Evolutionary conservation across 768 basidiomycete species (phyloP).

Genomic region (Lentinus brumalis): DNA sequence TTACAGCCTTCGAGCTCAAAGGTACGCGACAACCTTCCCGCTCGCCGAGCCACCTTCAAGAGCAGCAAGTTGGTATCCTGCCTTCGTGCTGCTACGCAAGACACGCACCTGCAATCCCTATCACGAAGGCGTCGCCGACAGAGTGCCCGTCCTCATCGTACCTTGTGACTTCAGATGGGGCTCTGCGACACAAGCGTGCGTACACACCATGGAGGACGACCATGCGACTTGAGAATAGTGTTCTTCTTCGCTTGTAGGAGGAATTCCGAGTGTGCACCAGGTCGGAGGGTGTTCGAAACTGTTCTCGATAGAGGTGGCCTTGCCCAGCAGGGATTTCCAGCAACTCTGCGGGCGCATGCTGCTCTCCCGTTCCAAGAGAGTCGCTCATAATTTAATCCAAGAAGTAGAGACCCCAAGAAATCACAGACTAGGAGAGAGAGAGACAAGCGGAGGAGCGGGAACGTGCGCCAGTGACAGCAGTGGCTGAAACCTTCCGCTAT

Average conservation of each 20-base stretch:
- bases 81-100: neutral
- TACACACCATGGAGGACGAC: conserved; percentile 78
- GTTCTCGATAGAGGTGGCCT: conserved; percentile 14
- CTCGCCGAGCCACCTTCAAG: conserved; percentile 77
- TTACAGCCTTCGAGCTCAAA: conserved; percentile 1
- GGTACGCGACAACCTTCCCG: conserved; percentile 61
- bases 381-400: neutral
- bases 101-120: conserved; percentile 77
- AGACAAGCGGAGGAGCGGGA: neutral
- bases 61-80: neutral
- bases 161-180: conserved; percentile 43
- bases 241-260: conserved; percentile 56
- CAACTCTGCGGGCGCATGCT: conserved; percentile 3
- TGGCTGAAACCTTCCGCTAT: neutral
- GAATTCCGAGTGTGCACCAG: conserved; percentile 9
- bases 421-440: neutral
- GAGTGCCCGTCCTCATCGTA: conserved; percentile 76
- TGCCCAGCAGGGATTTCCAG: conserved; percentile 1
- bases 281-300: neutral
- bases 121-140: conserved; percentile 76
- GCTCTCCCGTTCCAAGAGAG: neutral
- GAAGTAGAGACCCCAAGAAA: neutral
- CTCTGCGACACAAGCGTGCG: neutral
- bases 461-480: neutral
- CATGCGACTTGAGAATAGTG: conserved; percentile 79